Evolutionary conservation across 371 early-diverging fungal genomes (phyloP), one percentile per base, ranked within the genome.

Genomic region (Mortierella sp.): DNA sequence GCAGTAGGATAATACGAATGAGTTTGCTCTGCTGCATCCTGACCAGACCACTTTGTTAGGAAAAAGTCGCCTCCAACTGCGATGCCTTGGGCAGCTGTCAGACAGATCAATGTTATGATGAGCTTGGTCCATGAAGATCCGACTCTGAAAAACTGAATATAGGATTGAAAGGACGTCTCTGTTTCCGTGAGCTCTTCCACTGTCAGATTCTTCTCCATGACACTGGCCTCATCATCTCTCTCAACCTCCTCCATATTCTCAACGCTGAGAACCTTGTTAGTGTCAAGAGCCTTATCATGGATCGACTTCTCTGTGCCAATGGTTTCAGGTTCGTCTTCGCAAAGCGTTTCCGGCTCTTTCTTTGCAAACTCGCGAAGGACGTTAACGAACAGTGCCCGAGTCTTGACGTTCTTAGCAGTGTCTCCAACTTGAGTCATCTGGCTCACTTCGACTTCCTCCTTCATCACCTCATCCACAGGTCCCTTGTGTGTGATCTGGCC

Each of bases 401-500:
- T 57, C 16, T 79, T 64, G 77, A 84, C 62, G 22, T 63, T 72
- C 63, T 65, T 52, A 39, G 62, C n/a, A 5, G 83, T 66, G 1
- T 62, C 65, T 2, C 70, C 68, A 45, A 61, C 66, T 2, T 78
- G 62, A 20, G 65, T 32, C 40, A 59, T 2, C 55, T 68, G 61
- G 40, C 66, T 63, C 39, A 71, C 66, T 16, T 62, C 65, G 40
- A 83, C 69, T 45, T 76, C 62, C 47, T 75, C 51, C 64, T 43
- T 12, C 80, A 84, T 67, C 49, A 77, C 32, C 3, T 62, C 26
- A 24, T 70, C 35, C 68, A 83, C 64, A 57, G 3, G 16, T 20
- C 85, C 68, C 73, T 18, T 24, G 64, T 62, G 65, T 3, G 70
- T 71, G 43, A 69, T 32, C 45, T 67, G 52, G 16, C 92, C 92